A percentile compares a stretch with the other conserved stretches of the same genome.
Conservation (phyloP, 2,329 filamentous ascomycete species). For the Sporothrix variecibatus region DNA sequence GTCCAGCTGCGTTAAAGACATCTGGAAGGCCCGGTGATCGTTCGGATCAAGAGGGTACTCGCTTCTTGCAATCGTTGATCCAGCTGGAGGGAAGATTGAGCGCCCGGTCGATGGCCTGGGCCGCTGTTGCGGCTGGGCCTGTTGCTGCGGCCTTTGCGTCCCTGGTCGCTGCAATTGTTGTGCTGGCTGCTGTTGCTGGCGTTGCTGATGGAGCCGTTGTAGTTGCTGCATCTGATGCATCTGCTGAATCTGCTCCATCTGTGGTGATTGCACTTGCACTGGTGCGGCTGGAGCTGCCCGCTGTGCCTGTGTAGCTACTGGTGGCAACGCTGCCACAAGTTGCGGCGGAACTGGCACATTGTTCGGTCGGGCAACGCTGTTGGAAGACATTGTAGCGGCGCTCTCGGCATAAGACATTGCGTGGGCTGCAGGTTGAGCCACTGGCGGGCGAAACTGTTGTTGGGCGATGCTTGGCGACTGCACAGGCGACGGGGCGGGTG, state of each 20-base stretch:
- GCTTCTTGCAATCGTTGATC: conserved; percentile 32
- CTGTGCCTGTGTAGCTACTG: not conserved
- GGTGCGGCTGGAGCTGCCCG: not conserved
- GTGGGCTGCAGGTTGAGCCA: not conserved
- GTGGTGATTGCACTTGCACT: not conserved
- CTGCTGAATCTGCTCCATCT: not conserved
- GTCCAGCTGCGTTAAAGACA: conserved; percentile 50
- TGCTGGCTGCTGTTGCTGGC: not conserved
- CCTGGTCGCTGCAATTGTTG: not conserved
- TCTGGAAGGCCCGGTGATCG: conserved; percentile 45
- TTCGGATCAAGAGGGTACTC: conserved; percentile 48
- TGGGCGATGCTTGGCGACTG: not conserved
- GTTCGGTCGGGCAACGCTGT: not conserved
- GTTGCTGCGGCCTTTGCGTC: not conserved
- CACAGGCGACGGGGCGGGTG: not conserved
- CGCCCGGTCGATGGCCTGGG: not conserved
- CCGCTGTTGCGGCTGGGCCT: not conserved
- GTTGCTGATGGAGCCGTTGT: not conserved
- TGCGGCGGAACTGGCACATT: not conserved
- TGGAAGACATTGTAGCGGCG: not conserved
- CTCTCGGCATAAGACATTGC: not conserved
- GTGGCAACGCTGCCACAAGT: not conserved
- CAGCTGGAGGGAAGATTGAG: conserved; percentile 33
- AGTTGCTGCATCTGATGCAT: not conserved
- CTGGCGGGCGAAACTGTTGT: not conserved